Base-by-base conservation (phyloP, 176 grass and related monocot species). In the Eragrostis curvula region DNA sequence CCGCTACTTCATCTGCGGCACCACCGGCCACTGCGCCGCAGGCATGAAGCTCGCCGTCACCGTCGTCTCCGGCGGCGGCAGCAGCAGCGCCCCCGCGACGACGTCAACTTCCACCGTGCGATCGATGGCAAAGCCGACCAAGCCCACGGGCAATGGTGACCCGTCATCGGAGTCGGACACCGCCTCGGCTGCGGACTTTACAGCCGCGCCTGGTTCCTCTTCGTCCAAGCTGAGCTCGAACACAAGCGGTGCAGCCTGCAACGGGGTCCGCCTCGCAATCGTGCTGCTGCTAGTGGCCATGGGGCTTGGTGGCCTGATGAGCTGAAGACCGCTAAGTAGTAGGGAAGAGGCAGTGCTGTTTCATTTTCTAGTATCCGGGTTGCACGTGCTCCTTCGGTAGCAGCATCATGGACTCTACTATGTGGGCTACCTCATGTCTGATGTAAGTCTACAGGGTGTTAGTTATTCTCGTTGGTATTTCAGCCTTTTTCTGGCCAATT, bases 1-100 rank as follows among this genome's bases (percentile, higher is more conserved):
- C 9, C 85, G 93, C 30, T 92, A 92, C 85, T 96, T 92, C 88
- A 90, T 92, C 82, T 96, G 93, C 70, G 85, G 90, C 52, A 17
- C 79, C n/a, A 5, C 74, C 5, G 88, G 83, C 5, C 93, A 96
- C 66, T 96, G 93, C 88, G 80, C 80, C 68, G 0, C 51, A 49
- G 93, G 93, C 18, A 96, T 92, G 93, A 92, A 96, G 76, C 85
- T 96, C 48, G 61, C 82, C 81, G 76, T 90, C 57, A 85, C 80
- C 81, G 17, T 23, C 47, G 47, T 15, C 75, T 40, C 81, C 64
- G 49, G 29, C 60, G 24, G 20, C 77, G 2, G 16, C 20, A 11
- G 8, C 21, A 24, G 21, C 55, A 23, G 0, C 43, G 13, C 23
- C 24, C 46, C 64, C 17, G 40, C 59, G 75, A 12, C 73, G 13